Evolutionary conservation across 441 rosid genomes (phyloP).

Genomic region (Adansonia gregorii): DNA sequence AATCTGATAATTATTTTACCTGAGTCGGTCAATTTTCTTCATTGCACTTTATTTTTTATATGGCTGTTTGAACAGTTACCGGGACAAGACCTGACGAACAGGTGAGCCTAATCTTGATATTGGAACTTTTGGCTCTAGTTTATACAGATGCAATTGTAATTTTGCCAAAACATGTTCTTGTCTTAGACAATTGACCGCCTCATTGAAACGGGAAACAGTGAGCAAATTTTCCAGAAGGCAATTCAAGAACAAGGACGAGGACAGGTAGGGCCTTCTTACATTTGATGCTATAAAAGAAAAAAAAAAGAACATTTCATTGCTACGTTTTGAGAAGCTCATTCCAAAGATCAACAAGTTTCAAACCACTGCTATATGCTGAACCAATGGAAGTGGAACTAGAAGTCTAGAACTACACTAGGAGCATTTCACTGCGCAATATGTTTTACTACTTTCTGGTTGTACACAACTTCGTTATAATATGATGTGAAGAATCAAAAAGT

Average conservation of each 20-base stretch:
- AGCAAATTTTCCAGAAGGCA: constrained; percentile 90
- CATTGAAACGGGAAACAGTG: constrained; percentile 92
- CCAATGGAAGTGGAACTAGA: too few relatives aligned
- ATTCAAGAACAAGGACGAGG: constrained; percentile 92
- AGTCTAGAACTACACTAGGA: too few relatives aligned
- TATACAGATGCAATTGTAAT: constrained; percentile 32
- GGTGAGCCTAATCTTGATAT: constrained; percentile 45
- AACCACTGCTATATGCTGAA: too few relatives aligned
- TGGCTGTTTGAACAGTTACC: constrained; percentile 49
- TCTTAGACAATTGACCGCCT: constrained; percentile 75
- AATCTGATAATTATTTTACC: neutral
- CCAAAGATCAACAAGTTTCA: too few relatives aligned
- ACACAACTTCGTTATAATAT: too few relatives aligned
- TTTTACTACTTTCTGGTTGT: neutral
- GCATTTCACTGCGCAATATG: neutral
- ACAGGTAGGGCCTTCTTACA: constrained; percentile 50
- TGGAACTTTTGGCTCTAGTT: constrained; percentile 12
- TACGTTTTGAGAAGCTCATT: too few relatives aligned
- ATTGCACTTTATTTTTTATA: neutral
- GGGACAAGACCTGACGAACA: constrained; percentile 72
- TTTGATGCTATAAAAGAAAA: neutral
- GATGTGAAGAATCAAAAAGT: neutral
- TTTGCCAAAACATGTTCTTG: constrained; percentile 11
- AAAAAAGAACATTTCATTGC: too few relatives aligned
- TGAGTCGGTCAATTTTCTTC: constrained; percentile 7